A percentile compares a stretch with the other conserved stretches of the same genome.
phyloP scores from a whole-genome alignment of 2,329 filamentous ascomycete genomes.

The Fusarium redolens region DNA sequence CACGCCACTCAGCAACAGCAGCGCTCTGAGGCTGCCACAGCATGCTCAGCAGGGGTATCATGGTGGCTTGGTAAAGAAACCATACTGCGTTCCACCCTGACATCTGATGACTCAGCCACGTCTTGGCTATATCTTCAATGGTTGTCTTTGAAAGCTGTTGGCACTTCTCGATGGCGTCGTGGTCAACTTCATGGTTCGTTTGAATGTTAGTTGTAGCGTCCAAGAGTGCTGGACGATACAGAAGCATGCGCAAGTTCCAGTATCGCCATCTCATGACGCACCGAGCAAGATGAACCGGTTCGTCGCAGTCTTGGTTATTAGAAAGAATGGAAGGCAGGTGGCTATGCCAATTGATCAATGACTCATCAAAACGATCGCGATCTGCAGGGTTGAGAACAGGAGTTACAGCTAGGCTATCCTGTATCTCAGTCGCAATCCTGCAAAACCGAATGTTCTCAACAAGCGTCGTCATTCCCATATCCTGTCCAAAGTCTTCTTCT shows the following conservation, averaged over 20 bases:
- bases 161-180: not conserved
- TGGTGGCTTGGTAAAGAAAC: constrained; percentile 5
- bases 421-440: constrained; percentile 9
- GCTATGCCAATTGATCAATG: not conserved
- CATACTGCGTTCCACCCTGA: constrained; percentile 16
- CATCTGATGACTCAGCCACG: constrained; percentile 1
- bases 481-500: not conserved
- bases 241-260: constrained; percentile 13
- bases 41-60: constrained; percentile 4
- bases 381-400: not conserved
- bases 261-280: constrained; percentile 9
- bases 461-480: not conserved
- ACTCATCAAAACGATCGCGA: not conserved
- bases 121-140: not conserved
- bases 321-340: not conserved
- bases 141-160: not conserved
- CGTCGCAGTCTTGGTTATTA: not conserved
- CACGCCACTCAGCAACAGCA: not conserved
- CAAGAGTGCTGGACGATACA: not conserved
- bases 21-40: not conserved
- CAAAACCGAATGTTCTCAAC: constrained; percentile 7
- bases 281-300: not conserved
- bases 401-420: not conserved
- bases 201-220: not conserved
- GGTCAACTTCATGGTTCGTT: not conserved